Conservation (phyloP, 208 protist genomes). For the Naegleria gruberi region DNA sequence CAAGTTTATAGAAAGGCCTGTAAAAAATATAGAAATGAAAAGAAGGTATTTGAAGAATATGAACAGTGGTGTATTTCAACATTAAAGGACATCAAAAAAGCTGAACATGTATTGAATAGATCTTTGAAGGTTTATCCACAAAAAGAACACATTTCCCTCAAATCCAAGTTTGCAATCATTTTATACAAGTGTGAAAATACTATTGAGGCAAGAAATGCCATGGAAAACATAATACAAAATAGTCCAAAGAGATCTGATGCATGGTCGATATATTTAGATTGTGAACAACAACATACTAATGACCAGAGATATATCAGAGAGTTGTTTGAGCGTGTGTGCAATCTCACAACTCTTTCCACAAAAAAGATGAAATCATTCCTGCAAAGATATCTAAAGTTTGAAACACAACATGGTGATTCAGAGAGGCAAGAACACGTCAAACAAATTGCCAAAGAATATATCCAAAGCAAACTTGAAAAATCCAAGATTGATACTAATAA, state of each 20-base stretch:
- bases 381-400: conserved; percentile 88
- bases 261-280: conserved; percentile 37
- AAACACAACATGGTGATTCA: conserved; percentile 73
- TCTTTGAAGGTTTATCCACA: neutral
- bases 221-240: conserved; percentile 29
- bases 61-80: neutral
- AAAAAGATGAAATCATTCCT: conserved; percentile 57
- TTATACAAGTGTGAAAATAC: neutral
- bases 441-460: conserved; percentile 73
- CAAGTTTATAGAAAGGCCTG: neutral
- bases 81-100: neutral
- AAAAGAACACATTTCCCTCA: neutral
- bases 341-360: neutral
- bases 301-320: neutral
- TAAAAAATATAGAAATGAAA: neutral
- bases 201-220: conserved; percentile 29
- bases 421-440: conserved; percentile 80
- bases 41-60: conserved; percentile 13
- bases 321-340: neutral
- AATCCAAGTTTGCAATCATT: neutral
- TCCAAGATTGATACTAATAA: neutral
- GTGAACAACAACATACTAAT: conserved; percentile 8
- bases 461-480: conserved; percentile 37
- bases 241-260: conserved; percentile 34
- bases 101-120: neutral